Percentiles rank a stretch among this genome's conserved stretches.
phyloP scores from a whole-genome alignment of 2,329 filamentous ascomycete genomes.

The Ophiostoma tasmaniense region DNA sequence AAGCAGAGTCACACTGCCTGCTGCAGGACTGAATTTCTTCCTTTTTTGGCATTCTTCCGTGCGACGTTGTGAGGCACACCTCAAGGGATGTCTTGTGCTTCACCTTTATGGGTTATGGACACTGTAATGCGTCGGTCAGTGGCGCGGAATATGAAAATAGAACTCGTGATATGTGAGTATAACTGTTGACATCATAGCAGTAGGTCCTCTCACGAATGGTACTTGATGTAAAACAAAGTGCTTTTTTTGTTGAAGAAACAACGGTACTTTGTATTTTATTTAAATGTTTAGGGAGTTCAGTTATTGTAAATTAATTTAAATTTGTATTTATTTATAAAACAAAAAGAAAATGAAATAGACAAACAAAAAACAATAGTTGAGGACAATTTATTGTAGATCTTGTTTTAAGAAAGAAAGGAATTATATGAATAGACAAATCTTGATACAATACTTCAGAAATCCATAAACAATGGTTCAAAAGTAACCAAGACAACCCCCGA shows the following conservation, averaged over 20 bases:
- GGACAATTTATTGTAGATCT: not conserved
- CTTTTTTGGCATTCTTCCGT: not conserved
- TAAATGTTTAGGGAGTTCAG: no score
- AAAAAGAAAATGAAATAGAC: no score
- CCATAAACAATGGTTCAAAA: not conserved
- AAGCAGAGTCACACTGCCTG: not conserved
- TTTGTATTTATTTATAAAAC: not conserved
- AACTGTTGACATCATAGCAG: not conserved
- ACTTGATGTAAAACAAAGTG: no score
- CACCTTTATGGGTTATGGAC: no score
- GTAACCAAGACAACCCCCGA: not conserved
- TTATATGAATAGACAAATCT: not conserved
- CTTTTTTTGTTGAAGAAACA: no score
- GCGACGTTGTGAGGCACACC: not conserved
- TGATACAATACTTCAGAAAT: not conserved
- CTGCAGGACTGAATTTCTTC: not conserved
- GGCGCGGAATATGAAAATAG: not conserved
- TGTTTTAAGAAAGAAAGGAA: not conserved
- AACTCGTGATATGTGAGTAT: not conserved
- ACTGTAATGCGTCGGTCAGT: not conserved
- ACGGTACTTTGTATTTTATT: no score
- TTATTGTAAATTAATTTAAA: no score
- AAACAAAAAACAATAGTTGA: no score
- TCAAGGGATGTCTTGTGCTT: no score
- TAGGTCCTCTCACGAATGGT: no score